These are phyloP conservation scores for Panellus pusillus DNA, from an alignment of 768 basidiomycete genomes.

Conservation along the genomic window DNA sequence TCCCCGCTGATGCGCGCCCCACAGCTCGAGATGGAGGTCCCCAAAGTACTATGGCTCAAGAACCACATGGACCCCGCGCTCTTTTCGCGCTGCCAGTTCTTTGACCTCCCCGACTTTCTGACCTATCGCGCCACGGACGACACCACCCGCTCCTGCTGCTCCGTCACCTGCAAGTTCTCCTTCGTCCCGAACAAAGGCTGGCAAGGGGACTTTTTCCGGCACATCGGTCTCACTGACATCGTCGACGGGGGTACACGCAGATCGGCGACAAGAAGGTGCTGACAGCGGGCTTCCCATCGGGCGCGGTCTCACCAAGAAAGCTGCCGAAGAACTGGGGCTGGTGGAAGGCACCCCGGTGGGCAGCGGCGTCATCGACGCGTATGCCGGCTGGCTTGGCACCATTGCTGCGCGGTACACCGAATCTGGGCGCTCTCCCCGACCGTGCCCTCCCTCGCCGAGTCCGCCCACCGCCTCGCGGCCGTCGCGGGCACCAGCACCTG, in stretches of 20 bases:
- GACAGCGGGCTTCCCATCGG: constrained; percentile 86
- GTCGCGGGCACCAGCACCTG: constrained; percentile 97
- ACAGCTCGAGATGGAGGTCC: constrained; percentile 97
- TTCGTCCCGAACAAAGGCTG: constrained; percentile 87
- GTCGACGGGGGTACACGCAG: constrained; percentile 67
- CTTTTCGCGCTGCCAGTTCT: constrained; percentile 80
- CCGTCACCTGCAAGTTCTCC: constrained; percentile 94
- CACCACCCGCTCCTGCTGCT: constrained; percentile 82
- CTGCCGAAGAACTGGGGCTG: constrained; percentile 86
- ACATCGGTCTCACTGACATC: constrained; percentile 78
- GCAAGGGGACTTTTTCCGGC: constrained; percentile 83
- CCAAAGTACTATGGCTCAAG: constrained; percentile 97
- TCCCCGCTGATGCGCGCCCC: neutral
- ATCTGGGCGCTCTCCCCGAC: constrained; percentile 49
- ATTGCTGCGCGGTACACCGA: constrained; percentile 75
- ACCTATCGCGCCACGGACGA: constrained; percentile 88
- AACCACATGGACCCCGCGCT: constrained; percentile 71
- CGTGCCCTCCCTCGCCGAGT: constrained; percentile 70
- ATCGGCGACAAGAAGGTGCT: constrained; percentile 77
- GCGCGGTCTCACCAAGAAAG: constrained; percentile 69
- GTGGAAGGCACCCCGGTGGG: constrained; percentile 90
- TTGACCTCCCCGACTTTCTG: constrained; percentile 93
- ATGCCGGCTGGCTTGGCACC: constrained; percentile 95
- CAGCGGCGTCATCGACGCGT: constrained; percentile 95
- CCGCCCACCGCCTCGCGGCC: constrained; percentile 78